Percentiles rank a stretch among this genome's conserved stretches.
phyloP scores from a whole-genome alignment of 805 yeast species.

The Wickerhamomyces sydowiorum region DNA sequence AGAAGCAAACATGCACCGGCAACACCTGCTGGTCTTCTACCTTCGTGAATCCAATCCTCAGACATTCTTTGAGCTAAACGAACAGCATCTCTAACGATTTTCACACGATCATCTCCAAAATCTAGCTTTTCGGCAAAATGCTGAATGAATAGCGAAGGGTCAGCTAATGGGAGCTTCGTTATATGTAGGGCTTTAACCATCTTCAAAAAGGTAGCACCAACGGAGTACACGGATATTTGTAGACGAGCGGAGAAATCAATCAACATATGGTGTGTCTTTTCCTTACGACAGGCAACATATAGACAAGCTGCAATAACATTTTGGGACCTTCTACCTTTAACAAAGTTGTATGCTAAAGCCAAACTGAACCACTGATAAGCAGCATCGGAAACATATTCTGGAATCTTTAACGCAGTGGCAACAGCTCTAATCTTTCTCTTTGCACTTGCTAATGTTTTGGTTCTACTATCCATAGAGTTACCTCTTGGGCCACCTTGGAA shows the following conservation, averaged over 20 bases:
- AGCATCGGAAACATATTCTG: constrained; percentile 79
- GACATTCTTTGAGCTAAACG: constrained; percentile 87
- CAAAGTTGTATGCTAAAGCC: constrained; percentile 84
- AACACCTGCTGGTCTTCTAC: constrained; percentile 96
- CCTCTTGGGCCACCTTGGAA: constrained; percentile 64
- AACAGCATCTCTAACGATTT: constrained; percentile 83
- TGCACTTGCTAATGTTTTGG: constrained; percentile 84
- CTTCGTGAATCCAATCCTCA: constrained; percentile 93
- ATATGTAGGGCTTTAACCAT: constrained; percentile 85
- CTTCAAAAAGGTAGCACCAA: constrained; percentile 93
- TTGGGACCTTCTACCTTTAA: constrained; percentile 95
- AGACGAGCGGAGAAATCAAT: constrained; percentile 90
- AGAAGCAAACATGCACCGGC: constrained; percentile 94
- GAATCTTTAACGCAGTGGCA: constrained; percentile 72
- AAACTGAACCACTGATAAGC: constrained; percentile 87
- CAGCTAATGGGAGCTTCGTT: constrained; percentile 76
- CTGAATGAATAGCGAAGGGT: constrained; percentile 89
- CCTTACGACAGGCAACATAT: constrained; percentile 90
- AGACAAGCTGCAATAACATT: constrained; percentile 94
- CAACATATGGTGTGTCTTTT: constrained; percentile 88
- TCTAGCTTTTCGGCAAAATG: constrained; percentile 87
- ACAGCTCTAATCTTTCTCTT: constrained; percentile 71
- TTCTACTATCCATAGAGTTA: constrained; percentile 76
- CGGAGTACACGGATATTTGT: constrained; percentile 86
- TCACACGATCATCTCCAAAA: constrained; percentile 66